Conservation (phyloP, 768 basidiomycete genomes). For the Auricularia cornea region DNA sequence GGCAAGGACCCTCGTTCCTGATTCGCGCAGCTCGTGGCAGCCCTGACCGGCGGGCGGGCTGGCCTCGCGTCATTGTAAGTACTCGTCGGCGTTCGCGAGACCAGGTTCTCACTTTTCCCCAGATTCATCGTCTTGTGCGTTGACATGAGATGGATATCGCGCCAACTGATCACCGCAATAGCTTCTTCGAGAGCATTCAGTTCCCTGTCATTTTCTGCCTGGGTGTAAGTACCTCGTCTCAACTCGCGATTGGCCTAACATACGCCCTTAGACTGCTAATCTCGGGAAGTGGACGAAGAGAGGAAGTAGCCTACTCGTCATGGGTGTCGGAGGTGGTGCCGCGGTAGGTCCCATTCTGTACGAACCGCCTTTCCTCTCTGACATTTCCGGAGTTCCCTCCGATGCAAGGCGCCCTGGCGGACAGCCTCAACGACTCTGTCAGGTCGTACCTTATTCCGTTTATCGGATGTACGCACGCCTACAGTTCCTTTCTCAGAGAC, state of each 20-base stretch:
- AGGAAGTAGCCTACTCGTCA: conserved; percentile 4
- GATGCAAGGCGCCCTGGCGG: conserved; percentile 2
- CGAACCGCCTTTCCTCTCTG: neutral
- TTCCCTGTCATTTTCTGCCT: conserved; percentile 3
- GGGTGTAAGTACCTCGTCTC: neutral
- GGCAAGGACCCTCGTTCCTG: neutral
- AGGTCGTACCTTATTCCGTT: conserved; percentile 3
- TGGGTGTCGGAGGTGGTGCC: conserved; percentile 4
- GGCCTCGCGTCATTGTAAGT: neutral
- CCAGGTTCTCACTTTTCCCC: neutral
- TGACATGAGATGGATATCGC: too few relatives aligned
- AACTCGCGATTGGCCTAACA: neutral
- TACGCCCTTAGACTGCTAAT: neutral
- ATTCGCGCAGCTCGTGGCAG: neutral
- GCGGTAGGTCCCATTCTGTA: neutral
- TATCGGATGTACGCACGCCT: neutral
- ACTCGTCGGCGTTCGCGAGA: neutral
- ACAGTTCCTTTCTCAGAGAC: neutral
- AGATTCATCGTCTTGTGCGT: neutral
- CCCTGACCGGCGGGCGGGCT: neutral
- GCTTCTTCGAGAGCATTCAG: conserved; percentile 26
- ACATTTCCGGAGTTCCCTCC: neutral
- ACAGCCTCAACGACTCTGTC: neutral
- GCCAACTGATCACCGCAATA: conserved; percentile 14
- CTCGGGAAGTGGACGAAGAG: conserved; percentile 4